Evolutionary conservation across 129 eudicot species (phyloP), one percentile per base, ranked within the genome.

Genomic region (Oenanthe sinensis): DNA sequence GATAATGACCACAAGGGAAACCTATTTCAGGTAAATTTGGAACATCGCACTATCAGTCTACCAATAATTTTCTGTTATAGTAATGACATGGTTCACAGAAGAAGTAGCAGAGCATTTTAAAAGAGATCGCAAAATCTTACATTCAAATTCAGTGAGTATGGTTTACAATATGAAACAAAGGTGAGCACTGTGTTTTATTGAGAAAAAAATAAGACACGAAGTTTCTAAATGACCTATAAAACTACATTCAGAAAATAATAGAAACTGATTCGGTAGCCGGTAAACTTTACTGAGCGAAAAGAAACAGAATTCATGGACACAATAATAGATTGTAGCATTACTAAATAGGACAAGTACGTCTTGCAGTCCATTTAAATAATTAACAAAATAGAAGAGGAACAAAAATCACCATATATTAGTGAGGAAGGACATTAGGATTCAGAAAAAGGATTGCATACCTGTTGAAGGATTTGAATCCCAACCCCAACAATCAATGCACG

Each of bases 391-490:
- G 30, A n/a, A n/a, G 67, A 58, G 67, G 67, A n/a, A 58, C 30
- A n/a, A 58, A 55, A 22, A 22, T 58, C 7, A 58, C 13, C 8
- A 58, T 22, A 8, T 20, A 8, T 20, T 55, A 6, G 13, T 55
- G 26, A 54, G 3, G 28, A 55, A 55, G n/a, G 65, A 22, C 65
- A 22, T 20, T 20, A 22, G 30, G 13, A 58, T 22, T 7, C 13
- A 10, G 12, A 13, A 62, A 65, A 28, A 26, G 42, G 22, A 76
- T 22, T 30, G 54, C 26, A 52, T 82, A 87, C 96, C 96, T 91
- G 97, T 83, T 91, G 97, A 81, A 91, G 91, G 77, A 91, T 80
- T 77, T 91, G 97, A 79, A 91, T 87, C 63, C 87, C 88, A 55
- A 91, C 78, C 45, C 97, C 97, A 73, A 91, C 97, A 52, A 91